A percentile compares a stretch with the other conserved stretches of the same genome.
Evolutionary conservation across 1,284 basidiomycete species (phyloP).

Genomic region (Microbotryum scabiosae): DNA sequence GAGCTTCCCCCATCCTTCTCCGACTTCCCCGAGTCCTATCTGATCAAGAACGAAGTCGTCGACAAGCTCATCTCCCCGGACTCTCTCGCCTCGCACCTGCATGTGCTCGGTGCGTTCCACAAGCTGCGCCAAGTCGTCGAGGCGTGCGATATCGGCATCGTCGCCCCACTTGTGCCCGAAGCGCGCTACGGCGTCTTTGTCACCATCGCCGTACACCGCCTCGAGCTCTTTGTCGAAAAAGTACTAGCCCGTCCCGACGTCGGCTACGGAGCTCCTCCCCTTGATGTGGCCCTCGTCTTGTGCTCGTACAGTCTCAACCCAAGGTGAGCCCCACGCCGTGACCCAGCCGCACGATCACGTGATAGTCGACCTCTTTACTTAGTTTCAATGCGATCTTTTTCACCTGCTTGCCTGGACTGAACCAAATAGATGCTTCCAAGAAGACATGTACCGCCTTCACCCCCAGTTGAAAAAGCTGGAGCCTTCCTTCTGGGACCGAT

Average conservation of each 20-base stretch:
- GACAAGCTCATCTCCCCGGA: not conserved
- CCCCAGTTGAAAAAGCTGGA: not conserved
- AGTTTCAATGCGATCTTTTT: not conserved
- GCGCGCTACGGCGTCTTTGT: not conserved
- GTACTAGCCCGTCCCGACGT: not conserved
- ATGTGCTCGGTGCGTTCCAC: constrained; percentile 6
- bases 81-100: not conserved
- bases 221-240: not conserved
- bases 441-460: not conserved
- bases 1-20: constrained; percentile 13
- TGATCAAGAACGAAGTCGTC: not conserved
- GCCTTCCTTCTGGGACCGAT: not conserved
- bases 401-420: not conserved
- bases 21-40: not conserved
- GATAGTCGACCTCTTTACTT: not conserved
- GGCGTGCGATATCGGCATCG: not conserved
- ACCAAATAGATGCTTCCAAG: not conserved
- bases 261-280: not conserved
- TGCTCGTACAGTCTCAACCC: not conserved
- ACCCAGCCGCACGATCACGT: not conserved
- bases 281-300: constrained; percentile 1
- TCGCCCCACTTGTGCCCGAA: not conserved
- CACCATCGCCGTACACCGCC: not conserved
- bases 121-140: not conserved
- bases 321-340: not conserved